Evolutionary conservation across 139 green algal genomes (phyloP).

Genomic region (Tetradesmus lagerheimii): DNA sequence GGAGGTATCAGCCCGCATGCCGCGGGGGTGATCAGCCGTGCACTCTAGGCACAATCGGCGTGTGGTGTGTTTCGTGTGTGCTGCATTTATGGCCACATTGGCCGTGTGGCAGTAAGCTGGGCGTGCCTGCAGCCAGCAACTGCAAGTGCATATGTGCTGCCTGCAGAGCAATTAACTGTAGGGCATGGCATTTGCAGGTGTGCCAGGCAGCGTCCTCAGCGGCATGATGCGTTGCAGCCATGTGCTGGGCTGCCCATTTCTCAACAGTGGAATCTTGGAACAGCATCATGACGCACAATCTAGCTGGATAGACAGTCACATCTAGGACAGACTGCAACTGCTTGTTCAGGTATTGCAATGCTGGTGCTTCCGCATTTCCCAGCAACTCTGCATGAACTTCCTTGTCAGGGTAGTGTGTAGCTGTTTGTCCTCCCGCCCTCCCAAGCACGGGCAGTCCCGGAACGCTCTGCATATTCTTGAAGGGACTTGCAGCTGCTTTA

Average conservation of each 20-base stretch:
- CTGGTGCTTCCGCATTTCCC: not conserved
- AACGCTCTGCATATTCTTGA: not conserved
- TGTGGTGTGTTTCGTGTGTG: not conserved
- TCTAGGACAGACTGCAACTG: not conserved
- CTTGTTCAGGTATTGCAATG: not conserved
- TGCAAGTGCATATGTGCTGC: no score
- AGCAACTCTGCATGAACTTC: not conserved
- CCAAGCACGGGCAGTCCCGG: not conserved
- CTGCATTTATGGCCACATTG: not conserved
- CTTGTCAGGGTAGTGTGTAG: not conserved
- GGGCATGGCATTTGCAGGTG: not conserved
- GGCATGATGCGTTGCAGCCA: not conserved
- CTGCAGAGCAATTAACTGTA: no score
- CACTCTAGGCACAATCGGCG: not conserved
- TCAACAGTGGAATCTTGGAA: not conserved
- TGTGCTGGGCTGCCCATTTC: not conserved
- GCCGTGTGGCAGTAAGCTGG: not conserved
- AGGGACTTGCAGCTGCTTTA: not conserved
- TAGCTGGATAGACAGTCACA: not conserved
- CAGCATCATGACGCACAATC: not conserved
- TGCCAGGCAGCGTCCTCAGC: not conserved
- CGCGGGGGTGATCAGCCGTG: not conserved
- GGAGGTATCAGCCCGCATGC: not conserved
- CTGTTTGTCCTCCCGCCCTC: not conserved
- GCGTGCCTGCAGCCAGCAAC: not conserved